A percentile compares a stretch with the other conserved stretches of the same genome.
These are phyloP conservation scores for Ganoderma lucidum DNA, from an alignment of 1,284 basidiomycete genomes.

Conservation along the genomic window DNA sequence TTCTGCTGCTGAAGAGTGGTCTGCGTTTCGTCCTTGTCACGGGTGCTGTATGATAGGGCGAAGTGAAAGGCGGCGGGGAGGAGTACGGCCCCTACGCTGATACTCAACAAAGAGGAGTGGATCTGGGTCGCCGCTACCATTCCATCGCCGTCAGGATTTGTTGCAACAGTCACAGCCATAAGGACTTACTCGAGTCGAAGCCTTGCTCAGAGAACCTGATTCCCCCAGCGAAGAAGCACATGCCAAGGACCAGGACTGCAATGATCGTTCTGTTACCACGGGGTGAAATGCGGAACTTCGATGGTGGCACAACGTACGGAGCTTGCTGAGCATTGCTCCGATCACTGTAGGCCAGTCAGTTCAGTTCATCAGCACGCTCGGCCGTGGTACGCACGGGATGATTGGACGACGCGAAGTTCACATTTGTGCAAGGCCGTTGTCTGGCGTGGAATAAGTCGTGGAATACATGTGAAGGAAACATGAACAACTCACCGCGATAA, in stretches of 20 bases:
- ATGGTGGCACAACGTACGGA: slow-evolving; percentile 54
- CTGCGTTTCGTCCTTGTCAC: slow-evolving; percentile 32
- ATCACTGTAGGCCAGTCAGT: slow-evolving; percentile 57
- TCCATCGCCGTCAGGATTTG: neutral
- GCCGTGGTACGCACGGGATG: slow-evolving; percentile 51
- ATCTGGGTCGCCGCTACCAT: slow-evolving; percentile 76
- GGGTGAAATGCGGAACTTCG: neutral
- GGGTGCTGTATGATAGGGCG: slow-evolving; percentile 50
- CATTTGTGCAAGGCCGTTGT: slow-evolving; percentile 85
- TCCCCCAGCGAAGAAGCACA: slow-evolving; percentile 86
- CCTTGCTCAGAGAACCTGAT: slow-evolving; percentile 80
- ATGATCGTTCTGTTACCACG: neutral
- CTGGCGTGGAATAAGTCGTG: slow-evolving; percentile 44
- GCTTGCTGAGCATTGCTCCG: slow-evolving; percentile 81
- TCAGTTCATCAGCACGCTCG: neutral
- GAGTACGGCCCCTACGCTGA: slow-evolving; percentile 82
- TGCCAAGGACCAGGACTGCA: slow-evolving; percentile 63
- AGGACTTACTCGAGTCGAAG: slow-evolving; percentile 70
- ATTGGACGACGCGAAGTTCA: slow-evolving; percentile 86
- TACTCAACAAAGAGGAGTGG: slow-evolving; percentile 83
- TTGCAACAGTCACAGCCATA: neutral
- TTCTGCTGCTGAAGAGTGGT: slow-evolving; percentile 44
- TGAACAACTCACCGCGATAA: slow-evolving; percentile 65
- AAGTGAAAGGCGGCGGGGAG: slow-evolving; percentile 84
- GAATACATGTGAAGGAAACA: neutral